Base-by-base conservation (phyloP, 2,329 filamentous ascomycete species). In the Lizonia empirigonia region DNA sequence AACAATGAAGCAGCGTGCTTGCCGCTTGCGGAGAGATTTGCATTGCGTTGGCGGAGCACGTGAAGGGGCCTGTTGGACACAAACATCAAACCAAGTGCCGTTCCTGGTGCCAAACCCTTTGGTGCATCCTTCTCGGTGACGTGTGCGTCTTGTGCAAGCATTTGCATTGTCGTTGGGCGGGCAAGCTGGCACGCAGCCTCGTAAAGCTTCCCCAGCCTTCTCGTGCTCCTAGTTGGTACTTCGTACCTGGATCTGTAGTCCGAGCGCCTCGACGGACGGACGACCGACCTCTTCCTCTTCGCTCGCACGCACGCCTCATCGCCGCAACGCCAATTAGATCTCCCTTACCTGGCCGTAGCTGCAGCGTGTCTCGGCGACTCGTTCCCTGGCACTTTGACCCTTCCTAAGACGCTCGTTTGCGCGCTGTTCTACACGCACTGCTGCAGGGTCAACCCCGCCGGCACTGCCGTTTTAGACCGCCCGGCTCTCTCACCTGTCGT, bases 391-490 rank as follows among this genome's bases (percentile, higher is more conserved):
- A 36, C 35, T 27, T 10, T 22, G 6, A 24, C 16, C 18, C 7
- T 15, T 16, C 26, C 26, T 16, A 22, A 52, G 37, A 38, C 42
- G 18, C 27, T 42, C 42, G n/a, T 47, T 47, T 26, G 22, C 27
- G 33, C 33, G 35, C 45, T 20, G 32, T 52, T 44, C 40, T 52
- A 44, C 48, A 42, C 50, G 53, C 51, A 36, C 35, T 35, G 37
- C 38, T 47, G 42, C 42, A 47, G 42, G 44, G 49, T 38, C n/a
- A 34, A 57, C 64, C 64, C 61, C 63, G 55, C 56, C 63, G 57
- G 62, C 56, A 65, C 58, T 63, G 54, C 58, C 58, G 60, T 47
- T 55, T 63, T 60, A 50, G 59, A 56, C 46, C 46, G 53, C 39
- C 60, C 59, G 52, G 58, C 52, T 56, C 59, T 62, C 48, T 58